These are phyloP conservation scores for Exophiala viscosa DNA, from an alignment of 2,329 filamentous ascomycete species.

Conservation along the genomic window DNA sequence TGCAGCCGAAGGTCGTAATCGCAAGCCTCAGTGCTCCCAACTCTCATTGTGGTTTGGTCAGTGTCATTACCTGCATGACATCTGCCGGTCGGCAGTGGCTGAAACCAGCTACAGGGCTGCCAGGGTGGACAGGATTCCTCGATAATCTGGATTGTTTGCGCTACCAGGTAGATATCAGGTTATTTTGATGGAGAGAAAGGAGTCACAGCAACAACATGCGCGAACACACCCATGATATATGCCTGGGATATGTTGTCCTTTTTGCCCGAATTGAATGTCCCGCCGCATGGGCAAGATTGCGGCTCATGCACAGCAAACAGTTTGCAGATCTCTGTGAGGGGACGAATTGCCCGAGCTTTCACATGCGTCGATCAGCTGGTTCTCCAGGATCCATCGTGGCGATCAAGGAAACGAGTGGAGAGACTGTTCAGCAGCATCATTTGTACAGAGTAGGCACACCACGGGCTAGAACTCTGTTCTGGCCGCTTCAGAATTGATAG, in stretches of 20 bases:
- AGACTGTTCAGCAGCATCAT: neutral
- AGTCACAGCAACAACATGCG: too few relatives aligned
- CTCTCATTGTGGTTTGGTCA: neutral
- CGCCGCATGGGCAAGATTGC: neutral
- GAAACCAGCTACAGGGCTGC: neutral
- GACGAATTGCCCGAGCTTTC: neutral
- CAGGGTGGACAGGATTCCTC: neutral
- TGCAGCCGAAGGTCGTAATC: neutral
- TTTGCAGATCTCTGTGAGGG: neutral
- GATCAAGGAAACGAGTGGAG: neutral
- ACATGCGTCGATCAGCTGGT: conserved; percentile 1
- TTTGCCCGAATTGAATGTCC: too few relatives aligned
- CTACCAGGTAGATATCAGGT: too few relatives aligned
- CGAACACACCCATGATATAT: too few relatives aligned
- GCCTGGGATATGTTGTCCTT: too few relatives aligned
- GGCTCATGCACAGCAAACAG: neutral
- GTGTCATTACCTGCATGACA: conserved; percentile 1
- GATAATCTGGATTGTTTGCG: neutral
- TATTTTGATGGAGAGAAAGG: too few relatives aligned
- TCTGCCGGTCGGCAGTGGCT: conserved; percentile 2
- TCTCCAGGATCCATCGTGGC: neutral
- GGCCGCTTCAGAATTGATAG: neutral
- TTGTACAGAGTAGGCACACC: neutral
- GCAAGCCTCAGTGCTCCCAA: neutral
- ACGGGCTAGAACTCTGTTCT: neutral